These are phyloP conservation scores for Hymenoscyphus repandus DNA, from an alignment of 2,329 filamentous ascomycete species.

Conservation along the genomic window DNA sequence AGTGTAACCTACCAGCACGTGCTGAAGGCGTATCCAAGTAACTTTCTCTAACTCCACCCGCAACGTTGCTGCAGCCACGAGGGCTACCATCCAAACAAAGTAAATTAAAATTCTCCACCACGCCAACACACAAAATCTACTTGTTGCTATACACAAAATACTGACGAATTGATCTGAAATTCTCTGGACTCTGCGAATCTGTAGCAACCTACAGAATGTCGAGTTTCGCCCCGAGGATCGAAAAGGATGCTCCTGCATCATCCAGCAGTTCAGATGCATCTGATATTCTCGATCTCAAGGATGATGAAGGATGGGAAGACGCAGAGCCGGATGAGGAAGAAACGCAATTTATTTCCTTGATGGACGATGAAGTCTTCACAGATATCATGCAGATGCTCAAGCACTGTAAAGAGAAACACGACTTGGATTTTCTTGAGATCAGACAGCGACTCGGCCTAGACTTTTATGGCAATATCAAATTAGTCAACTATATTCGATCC, in stretches of 20 bases:
- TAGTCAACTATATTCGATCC: slow-evolving; percentile 63
- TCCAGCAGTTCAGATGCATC: slow-evolving; percentile 37
- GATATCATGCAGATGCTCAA: slow-evolving; percentile 61
- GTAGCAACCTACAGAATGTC: slow-evolving; percentile 16
- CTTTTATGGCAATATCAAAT: slow-evolving; percentile 67
- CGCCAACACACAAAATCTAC: slow-evolving; percentile 3
- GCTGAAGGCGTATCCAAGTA: background rate
- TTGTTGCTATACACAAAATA: background rate
- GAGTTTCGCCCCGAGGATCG: slow-evolving; percentile 6
- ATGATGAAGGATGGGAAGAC: slow-evolving; percentile 52
- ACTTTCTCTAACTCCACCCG: no score
- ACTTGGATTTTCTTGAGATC: slow-evolving; percentile 61
- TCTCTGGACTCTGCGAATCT: slow-evolving; percentile 2
- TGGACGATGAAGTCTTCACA: slow-evolving; percentile 61
- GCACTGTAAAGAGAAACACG: slow-evolving; percentile 60
- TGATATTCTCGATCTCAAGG: slow-evolving; percentile 37
- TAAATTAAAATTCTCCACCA: slow-evolving; percentile 2
- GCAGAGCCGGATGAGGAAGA: slow-evolving; percentile 58
- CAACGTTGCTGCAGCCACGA: background rate
- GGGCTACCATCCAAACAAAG: background rate
- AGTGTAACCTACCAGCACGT: background rate
- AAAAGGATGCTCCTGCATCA: slow-evolving; percentile 20
- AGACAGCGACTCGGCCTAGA: slow-evolving; percentile 57
- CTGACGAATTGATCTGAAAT: slow-evolving; percentile 1
- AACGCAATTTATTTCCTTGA: slow-evolving; percentile 60